A percentile compares a stretch with the other conserved stretches of the same genome.
Evolutionary conservation across 2,329 filamentous ascomycete species (phyloP).

Genomic region (Ampelomyces quisqualis): DNA sequence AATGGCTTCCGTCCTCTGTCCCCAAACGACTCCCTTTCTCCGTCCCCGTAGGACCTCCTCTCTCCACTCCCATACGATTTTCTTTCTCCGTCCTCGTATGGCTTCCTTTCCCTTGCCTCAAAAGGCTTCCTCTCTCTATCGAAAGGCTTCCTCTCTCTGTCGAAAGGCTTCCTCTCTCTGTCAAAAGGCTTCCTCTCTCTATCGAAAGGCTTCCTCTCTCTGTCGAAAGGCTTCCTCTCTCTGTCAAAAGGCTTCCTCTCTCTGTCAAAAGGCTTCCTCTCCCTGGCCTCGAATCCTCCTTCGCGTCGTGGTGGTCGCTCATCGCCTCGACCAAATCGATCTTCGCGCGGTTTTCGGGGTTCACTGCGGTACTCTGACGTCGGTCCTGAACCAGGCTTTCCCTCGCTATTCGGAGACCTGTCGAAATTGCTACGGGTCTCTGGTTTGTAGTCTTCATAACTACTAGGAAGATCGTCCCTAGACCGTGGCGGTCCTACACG

Average conservation of each 20-base stretch:
- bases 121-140: neutral
- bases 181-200: too few relatives aligned
- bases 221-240: neutral
- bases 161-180: neutral
- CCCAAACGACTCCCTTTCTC: too few relatives aligned
- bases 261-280: neutral
- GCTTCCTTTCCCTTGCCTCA: neutral
- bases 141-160: neutral
- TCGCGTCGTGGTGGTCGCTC: neutral
- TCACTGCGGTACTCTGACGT: too few relatives aligned
- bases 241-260: neutral
- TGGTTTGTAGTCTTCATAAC: neutral
- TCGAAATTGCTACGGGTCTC: too few relatives aligned
- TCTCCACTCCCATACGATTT: neutral
- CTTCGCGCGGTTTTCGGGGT: too few relatives aligned
- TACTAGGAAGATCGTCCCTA: slow-evolving; percentile 3
- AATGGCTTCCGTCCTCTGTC: too few relatives aligned
- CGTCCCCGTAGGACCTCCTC: neutral
- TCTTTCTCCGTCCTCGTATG: neutral
- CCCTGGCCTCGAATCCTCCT: neutral
- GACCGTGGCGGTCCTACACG: slow-evolving; percentile 7
- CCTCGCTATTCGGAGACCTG: too few relatives aligned
- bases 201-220: neutral
- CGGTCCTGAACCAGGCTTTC: too few relatives aligned
- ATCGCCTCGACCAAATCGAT: too few relatives aligned